Conservation (phyloP, 352 stramenopile genomes). For the Pythium monospermum region DNA sequence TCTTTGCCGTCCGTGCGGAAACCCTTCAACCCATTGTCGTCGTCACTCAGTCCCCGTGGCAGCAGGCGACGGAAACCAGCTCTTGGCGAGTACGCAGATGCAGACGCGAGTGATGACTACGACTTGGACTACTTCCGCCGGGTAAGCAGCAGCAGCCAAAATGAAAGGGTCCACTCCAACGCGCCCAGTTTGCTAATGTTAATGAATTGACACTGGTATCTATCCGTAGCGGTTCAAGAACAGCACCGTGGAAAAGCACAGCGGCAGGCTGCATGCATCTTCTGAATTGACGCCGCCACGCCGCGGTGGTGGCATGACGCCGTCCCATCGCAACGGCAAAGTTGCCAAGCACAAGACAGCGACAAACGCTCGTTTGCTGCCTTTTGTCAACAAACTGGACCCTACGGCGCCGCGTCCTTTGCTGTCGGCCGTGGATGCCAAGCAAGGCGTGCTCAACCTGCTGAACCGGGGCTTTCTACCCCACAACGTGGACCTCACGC, state of each 20-base stretch:
- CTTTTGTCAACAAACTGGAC: slow-evolving; percentile 67
- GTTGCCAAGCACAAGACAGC: slow-evolving; percentile 62
- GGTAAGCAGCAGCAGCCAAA: too few species aligned
- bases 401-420: slow-evolving; percentile 44
- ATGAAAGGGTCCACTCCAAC: too few species aligned
- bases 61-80: neutral
- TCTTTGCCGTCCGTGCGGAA: slow-evolving; percentile 12
- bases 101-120: neutral
- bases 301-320: slow-evolving; percentile 12
- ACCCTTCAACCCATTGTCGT: neutral
- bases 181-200: too few species aligned
- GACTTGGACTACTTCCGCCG: slow-evolving; percentile 21
- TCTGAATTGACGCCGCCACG: neutral
- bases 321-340: slow-evolving; percentile 8
- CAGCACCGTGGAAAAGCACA: neutral
- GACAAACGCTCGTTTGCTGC: slow-evolving; percentile 46
- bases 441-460: slow-evolving; percentile 58
- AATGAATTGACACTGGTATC: too few species aligned
- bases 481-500: slow-evolving; percentile 51
- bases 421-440: slow-evolving; percentile 52
- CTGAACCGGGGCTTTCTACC: slow-evolving; percentile 70
- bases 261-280: neutral
- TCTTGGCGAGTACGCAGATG: neutral
- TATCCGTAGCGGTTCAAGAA: slow-evolving; percentile 9
- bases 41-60: neutral